These are phyloP conservation scores for Suhomyces wounanorum DNA, from an alignment of 1,139 yeast species.

Conservation along the genomic window DNA sequence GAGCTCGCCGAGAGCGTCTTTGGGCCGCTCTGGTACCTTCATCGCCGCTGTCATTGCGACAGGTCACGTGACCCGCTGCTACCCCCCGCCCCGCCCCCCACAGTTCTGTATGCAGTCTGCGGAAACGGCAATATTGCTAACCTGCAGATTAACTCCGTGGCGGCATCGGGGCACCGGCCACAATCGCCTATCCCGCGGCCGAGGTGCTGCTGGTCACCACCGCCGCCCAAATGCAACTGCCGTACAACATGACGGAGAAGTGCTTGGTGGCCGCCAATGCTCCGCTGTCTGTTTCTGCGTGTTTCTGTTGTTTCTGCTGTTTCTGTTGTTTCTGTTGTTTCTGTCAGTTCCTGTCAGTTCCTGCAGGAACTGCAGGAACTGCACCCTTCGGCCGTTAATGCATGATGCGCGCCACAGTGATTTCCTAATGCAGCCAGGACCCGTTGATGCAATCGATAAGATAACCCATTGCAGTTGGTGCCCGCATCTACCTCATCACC, in stretches of 20 bases:
- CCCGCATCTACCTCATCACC: too few species aligned
- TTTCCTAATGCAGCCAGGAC: background rate
- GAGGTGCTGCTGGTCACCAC: background rate
- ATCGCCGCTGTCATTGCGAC: constrained; percentile 2
- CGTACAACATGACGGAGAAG: too few species aligned
- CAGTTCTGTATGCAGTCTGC: background rate
- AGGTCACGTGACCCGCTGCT: constrained; percentile 13
- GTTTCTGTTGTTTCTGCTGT: too few species aligned
- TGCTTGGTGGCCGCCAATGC: too few species aligned
- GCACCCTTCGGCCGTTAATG: background rate
- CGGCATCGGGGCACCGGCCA: background rate
- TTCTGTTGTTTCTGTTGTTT: too few species aligned
- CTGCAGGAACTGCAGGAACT: too few species aligned
- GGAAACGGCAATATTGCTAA: background rate
- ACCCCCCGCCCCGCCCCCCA: too few species aligned
- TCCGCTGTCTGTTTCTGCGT: too few species aligned
- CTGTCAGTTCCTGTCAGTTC: too few species aligned
- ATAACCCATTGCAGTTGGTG: too few species aligned
- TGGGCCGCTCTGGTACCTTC: background rate
- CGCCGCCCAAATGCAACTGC: too few species aligned
- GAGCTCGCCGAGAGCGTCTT: too few species aligned
- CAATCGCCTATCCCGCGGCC: background rate
- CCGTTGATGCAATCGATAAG: background rate
- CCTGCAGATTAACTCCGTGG: background rate
- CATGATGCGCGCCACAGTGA: background rate